Base-by-base conservation (phyloP, 495 filamentous ascomycete genomes). In the Penicillium egyptiacum region DNA sequence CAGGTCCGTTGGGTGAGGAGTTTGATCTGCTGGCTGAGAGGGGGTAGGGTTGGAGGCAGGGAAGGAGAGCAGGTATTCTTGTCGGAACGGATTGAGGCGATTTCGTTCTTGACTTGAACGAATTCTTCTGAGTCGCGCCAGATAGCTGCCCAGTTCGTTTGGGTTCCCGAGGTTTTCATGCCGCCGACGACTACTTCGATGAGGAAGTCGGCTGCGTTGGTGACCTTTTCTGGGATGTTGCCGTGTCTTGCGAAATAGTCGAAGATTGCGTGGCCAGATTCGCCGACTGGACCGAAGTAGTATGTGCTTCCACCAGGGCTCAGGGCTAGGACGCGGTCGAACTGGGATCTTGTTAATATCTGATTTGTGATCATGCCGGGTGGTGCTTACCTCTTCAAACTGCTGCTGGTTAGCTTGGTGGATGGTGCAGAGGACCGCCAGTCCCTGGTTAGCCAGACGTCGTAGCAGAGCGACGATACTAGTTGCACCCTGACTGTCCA, bases 171-270 rank as follows among this genome's bases (percentile, higher is more conserved):
- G 4, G 85, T 75, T 26, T 83, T 76, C 59, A 83, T 82, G 40
- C 89, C 88, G 33, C 87, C 88, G 28, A 91, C 91, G 19, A 94
- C 88, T 1, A 88, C 85, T 56, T 96, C 91, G n/a, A 96, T 83
- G 78, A 96, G 90, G 70, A 83, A 93, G 63, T 95, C 91, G 2
- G 91, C 91, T 5, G 90, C 86, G 67, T 92, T 91, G 45, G 85
- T 86, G 59, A 63, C 74, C 58, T 58, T 67, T 48, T 52, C 68
- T 48, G 63, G 64, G 5, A 53, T 43, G 5, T 73, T 68, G 10
- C 80, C 79, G 33, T 81, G 59, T 30, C 66, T 68, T 6, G 57
- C 60, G 76, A 91, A 84, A 55, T 86, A 86, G 0, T 75, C 64
- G 40, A 84, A 74, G 14, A 84, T 73, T 1, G 59, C 57, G 1